A percentile compares a stretch with the other conserved stretches of the same genome.
Conservation (phyloP, 2,329 filamentous ascomycete species). For the Ascochyta pisi region DNA sequence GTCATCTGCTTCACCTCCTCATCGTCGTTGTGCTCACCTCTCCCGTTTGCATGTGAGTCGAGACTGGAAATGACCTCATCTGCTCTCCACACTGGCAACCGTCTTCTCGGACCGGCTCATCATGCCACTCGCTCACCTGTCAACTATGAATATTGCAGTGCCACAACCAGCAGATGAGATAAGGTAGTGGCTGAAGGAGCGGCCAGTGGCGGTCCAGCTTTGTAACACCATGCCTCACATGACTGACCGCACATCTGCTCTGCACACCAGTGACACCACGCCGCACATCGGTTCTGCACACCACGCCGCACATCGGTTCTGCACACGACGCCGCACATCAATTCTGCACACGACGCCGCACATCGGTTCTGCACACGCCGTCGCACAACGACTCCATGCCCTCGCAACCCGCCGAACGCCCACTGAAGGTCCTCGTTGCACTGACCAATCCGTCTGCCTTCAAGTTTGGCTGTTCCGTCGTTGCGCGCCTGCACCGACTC, state of each 20-base stretch:
- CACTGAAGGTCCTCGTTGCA: conserved; percentile 64
- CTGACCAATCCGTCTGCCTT: conserved; percentile 70
- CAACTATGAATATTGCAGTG: background rate
- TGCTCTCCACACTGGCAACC: conserved; percentile 1
- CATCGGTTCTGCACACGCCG: conserved; percentile 6
- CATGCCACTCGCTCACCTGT: conserved; percentile 3
- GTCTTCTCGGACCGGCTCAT: background rate
- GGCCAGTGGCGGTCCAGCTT: conserved; percentile 33
- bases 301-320: conserved; percentile 9
- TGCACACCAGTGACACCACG: conserved; percentile 6
- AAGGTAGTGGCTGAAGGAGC: conserved; percentile 12
- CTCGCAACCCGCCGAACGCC: conserved; percentile 29
- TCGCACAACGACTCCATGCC: conserved; percentile 25
- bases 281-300: conserved; percentile 10
- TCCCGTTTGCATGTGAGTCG: too few species aligned
- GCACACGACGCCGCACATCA: too few species aligned
- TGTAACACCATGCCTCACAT: conserved; percentile 18
- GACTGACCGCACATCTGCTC: conserved; percentile 11
- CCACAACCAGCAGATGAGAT: conserved; percentile 2
- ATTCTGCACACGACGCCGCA: conserved; percentile 9
- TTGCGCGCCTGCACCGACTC: conserved; percentile 71
- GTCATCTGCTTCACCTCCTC: background rate
- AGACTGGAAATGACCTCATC: too few species aligned
- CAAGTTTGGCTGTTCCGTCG: conserved; percentile 70
- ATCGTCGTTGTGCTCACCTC: too few species aligned